Percentiles rank a stretch among this genome's conserved stretches.
These are phyloP conservation scores for Sungouiella blattae DNA, from an alignment of 805 yeast species.

Conservation along the genomic window DNA sequence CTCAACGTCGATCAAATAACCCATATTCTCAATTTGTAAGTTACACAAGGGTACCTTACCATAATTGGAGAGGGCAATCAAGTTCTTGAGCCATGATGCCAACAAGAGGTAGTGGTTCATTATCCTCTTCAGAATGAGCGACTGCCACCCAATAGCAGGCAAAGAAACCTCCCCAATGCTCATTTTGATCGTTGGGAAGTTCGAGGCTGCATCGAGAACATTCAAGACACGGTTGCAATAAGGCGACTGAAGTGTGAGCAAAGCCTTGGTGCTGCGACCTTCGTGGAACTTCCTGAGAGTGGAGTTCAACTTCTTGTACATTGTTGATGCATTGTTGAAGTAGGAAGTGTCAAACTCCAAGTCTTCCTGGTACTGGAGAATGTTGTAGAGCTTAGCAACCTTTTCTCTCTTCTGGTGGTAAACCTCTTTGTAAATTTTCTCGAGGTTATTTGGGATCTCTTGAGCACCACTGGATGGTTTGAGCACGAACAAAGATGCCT, in stretches of 20 bases:
- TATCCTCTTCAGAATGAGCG: conserved; percentile 57
- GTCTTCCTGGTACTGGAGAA: conserved; percentile 51
- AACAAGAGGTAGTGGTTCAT: conserved; percentile 69
- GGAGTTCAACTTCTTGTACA: conserved; percentile 58
- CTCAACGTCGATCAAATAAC: conserved; percentile 76
- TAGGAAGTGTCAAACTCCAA: conserved; percentile 54
- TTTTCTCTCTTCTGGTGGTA: conserved; percentile 45
- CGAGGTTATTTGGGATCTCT: conserved; percentile 53
- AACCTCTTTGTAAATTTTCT: conserved; percentile 53
- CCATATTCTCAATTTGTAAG: conserved; percentile 69
- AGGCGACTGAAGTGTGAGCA: conserved; percentile 76
- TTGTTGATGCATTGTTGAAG: conserved; percentile 50
- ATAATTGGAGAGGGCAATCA: conserved; percentile 63
- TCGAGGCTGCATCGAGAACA: conserved; percentile 44
- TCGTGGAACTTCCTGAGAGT: conserved; percentile 55
- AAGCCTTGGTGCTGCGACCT: conserved; percentile 55
- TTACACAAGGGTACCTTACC: conserved; percentile 87
- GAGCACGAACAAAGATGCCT: conserved; percentile 51
- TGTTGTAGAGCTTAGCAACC: conserved; percentile 37
- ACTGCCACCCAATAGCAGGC: conserved; percentile 83
- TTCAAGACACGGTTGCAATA: conserved; percentile 44
- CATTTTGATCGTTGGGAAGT: conserved; percentile 64
- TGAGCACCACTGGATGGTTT: conserved; percentile 72
- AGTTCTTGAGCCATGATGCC: conserved; percentile 67
- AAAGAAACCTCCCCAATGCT: conserved; percentile 53